phyloP scores from a whole-genome alignment of 495 filamentous ascomycete species.

The Xylaria acuta region DNA sequence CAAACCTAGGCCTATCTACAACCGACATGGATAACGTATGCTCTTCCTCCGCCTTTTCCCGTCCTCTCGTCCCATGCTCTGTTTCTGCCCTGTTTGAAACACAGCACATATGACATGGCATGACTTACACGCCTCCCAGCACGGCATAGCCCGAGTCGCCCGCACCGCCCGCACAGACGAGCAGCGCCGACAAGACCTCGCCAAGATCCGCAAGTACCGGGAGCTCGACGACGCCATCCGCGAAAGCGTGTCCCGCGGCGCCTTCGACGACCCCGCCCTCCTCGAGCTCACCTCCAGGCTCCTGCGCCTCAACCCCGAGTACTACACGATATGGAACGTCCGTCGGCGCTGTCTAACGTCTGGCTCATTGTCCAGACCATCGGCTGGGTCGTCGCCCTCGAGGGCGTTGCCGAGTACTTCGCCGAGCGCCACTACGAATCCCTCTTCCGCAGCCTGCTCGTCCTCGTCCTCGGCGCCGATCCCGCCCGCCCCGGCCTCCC shows the following conservation, averaged over 20 bases:
- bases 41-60: background rate
- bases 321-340: conserved; percentile 98
- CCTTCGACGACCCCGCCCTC: conserved; percentile 66
- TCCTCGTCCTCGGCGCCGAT: conserved; percentile 55
- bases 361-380: conserved; percentile 59
- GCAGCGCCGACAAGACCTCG: conserved; percentile 69
- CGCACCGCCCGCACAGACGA: conserved; percentile 69
- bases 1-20: background rate
- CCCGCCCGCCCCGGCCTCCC: conserved; percentile 53
- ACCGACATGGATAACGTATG: conserved; percentile 60
- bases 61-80: background rate
- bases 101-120: background rate
- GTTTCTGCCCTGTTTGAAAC: background rate
- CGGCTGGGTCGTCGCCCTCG: conserved; percentile 58
- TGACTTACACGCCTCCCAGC: conserved; percentile 55
- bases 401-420: conserved; percentile 64
- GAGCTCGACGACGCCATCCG: conserved; percentile 71
- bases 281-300: conserved; percentile 80
- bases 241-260: conserved; percentile 56
- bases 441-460: conserved; percentile 56
- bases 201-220: conserved; percentile 80
- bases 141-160: conserved; percentile 73
- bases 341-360: conserved; percentile 72
- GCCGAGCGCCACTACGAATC: conserved; percentile 57
- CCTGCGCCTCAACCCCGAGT: conserved; percentile 89